These are phyloP conservation scores for Cucurbita moschata DNA, from an alignment of 306 rosid genomes.

Conservation along the genomic window DNA sequence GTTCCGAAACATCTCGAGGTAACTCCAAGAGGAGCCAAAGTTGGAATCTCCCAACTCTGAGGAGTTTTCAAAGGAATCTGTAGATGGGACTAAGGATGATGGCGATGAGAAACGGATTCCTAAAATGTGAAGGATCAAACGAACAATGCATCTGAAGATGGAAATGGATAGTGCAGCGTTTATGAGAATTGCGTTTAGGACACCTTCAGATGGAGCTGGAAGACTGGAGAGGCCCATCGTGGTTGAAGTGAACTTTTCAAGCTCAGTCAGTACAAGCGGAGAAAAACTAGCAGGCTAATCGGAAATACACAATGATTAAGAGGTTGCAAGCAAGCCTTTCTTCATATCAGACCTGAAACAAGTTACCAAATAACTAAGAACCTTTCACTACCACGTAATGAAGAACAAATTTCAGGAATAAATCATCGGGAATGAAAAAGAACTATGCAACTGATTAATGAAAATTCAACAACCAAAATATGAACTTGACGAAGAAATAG, in stretches of 20 bases:
- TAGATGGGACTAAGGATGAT: conserved; percentile 17
- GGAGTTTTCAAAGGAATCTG: conserved; percentile 22
- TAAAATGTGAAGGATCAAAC: conserved; percentile 51
- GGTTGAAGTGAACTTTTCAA: neutral
- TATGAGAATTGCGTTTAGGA: conserved; percentile 46
- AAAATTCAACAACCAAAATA: neutral
- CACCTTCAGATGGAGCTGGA: conserved; percentile 91
- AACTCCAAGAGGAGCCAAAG: conserved; percentile 26
- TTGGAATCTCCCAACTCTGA: conserved; percentile 32
- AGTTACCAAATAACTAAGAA: neutral
- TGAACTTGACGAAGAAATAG: neutral
- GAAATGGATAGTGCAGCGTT: conserved; percentile 71
- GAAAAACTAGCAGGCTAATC: neutral
- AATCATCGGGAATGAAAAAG: neutral
- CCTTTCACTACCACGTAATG: neutral
- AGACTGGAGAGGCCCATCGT: conserved; percentile 87
- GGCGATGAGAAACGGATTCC: conserved; percentile 53
- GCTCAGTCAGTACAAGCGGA: neutral
- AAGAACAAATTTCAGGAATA: neutral
- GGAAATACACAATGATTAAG: neutral
- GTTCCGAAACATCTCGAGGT: conserved; percentile 48
- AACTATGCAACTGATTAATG: neutral
- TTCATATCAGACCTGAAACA: conserved; percentile 1
- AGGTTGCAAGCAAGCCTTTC: neutral
- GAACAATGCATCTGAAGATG: conserved; percentile 57